These are phyloP conservation scores for Sequoiadendron giganteum DNA, from an alignment of 75 land plant genomes.

Conservation along the genomic window DNA sequence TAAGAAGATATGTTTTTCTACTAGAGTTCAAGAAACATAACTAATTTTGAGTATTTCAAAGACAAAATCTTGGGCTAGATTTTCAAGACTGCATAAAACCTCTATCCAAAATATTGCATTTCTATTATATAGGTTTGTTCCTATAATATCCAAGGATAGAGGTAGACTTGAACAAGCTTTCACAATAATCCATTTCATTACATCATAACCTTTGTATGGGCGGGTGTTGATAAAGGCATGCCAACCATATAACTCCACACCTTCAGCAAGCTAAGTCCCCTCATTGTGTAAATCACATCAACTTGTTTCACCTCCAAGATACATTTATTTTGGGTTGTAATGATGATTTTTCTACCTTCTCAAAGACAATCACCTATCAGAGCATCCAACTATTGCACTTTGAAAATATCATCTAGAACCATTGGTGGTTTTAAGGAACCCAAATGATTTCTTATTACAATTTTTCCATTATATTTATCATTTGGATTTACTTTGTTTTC, in stretches of 20 bases:
- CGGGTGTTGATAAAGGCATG: too few relatives aligned
- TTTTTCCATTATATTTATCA: not conserved
- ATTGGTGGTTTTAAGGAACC: conserved; percentile 7
- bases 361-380: conserved; percentile 16
- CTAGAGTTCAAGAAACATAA: not conserved
- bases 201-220: not conserved
- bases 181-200: not conserved
- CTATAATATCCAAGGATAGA: not conserved
- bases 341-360: not conserved
- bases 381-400: conserved; percentile 5
- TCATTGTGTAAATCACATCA: not conserved
- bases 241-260: not conserved
- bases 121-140: not conserved
- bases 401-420: conserved; percentile 15
- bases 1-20: not conserved
- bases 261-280: not conserved
- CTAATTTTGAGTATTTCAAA: not conserved
- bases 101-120: not conserved
- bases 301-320: not conserved
- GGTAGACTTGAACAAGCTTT: not conserved
- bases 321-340: conserved; percentile 3
- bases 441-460: not conserved
- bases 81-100: not conserved
- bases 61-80: not conserved
- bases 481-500: not conserved